phyloP scores from a whole-genome alignment of 352 stramenopile species.

The Globisporangium echinulatum region DNA sequence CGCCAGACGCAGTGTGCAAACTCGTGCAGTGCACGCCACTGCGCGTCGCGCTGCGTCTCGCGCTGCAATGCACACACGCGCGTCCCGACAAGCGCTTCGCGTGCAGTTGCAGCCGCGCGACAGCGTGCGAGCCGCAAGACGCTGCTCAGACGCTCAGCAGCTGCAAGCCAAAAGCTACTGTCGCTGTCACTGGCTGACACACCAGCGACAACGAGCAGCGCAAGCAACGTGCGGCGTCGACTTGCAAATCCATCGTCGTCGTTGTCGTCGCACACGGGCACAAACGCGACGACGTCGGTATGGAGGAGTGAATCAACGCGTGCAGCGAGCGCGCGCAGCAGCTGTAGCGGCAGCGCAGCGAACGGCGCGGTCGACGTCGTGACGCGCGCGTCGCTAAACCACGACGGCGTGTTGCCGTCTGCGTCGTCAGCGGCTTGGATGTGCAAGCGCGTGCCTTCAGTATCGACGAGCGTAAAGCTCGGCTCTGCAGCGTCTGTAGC shows the following conservation, averaged over 20 bases:
- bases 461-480: constrained; percentile 2
- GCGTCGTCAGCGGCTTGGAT: neutral
- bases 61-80: neutral
- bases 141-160: neutral
- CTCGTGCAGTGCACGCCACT: constrained; percentile 1
- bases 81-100: neutral
- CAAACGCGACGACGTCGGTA: constrained; percentile 1
- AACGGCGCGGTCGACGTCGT: constrained; percentile 3
- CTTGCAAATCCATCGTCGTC: neutral
- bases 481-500: too few species aligned
- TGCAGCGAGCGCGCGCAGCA: neutral
- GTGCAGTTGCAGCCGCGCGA: neutral
- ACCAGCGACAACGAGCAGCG: neutral
- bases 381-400: constrained; percentile 4
- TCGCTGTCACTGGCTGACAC: neutral
- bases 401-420: neutral
- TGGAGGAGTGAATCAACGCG: neutral
- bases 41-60: neutral
- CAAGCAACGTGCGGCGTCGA: neutral
- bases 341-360: neutral
- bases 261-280: neutral
- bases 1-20: neutral
- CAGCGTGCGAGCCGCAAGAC: neutral
- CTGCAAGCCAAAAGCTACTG: neutral
- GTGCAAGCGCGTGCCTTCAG: neutral